Evolutionary conservation across 257 asterid genomes (phyloP), one percentile per base, ranked within the genome.

Genomic region (Cynanchum wilfordii): DNA sequence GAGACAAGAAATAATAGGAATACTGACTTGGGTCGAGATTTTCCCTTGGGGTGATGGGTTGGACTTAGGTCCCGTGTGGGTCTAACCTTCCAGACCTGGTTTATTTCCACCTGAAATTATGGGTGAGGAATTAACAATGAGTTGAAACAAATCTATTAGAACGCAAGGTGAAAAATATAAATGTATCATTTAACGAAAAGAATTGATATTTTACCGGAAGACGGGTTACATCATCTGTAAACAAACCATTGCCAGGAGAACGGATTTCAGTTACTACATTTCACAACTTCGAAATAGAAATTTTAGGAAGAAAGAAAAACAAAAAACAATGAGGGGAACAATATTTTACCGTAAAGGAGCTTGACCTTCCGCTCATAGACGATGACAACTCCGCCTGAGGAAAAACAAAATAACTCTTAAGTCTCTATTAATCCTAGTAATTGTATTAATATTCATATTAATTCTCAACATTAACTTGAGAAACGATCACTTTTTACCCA

Each of bases 301-400:
- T 54, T n/a, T 45, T 67, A 76, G 67, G 24, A 19, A 36, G 66
- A 76, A 29, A 24, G 59, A 66, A 72, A 19, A 50, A 29, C 62
- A 33, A 51, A 62, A 49, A 59, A 22, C 68, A 67, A n/a, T n/a
- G n/a, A n/a, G n/a, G n/a, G n/a, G n/a, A n/a, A 49, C n/a, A 56
- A 42, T 63, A 62, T 13, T 27, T 67, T 84, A 91, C 98, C 97
- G 45, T 82, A 86, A 36, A 94, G 95, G 66, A 94, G 89, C 77
- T 89, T 94, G 24, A 94, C 98, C 87, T 94, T 91, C 51, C 97
- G 86, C 81, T 91, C 93, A 57, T 91, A 94, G 82, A 94, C 97
- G 75, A 94, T 94, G 22, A 91, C 97, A 33, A 94, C 97, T 69
- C 98, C 98, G 52, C 98, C 98, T 94, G 85, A 68, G 19, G 47